These are phyloP conservation scores for Veloporphyrellus conicus DNA, from an alignment of 1,284 basidiomycete species.

Conservation along the genomic window DNA sequence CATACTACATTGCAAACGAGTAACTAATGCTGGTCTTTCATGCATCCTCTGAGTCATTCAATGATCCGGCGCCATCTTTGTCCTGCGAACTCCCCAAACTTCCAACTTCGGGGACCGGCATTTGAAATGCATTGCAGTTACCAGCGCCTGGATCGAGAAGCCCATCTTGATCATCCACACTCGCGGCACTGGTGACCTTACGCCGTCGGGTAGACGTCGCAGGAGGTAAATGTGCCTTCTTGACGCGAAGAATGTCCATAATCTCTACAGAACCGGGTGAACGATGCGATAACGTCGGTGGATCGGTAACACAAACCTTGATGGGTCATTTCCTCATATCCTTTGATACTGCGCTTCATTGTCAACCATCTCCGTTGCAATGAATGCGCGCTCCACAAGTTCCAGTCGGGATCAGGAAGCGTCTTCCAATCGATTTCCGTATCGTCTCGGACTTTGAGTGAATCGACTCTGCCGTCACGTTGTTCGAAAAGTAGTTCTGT, in stretches of 20 bases:
- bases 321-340: conserved; percentile 72
- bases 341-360: conserved; percentile 70
- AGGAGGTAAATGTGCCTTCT: conserved; percentile 57
- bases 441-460: conserved; percentile 69
- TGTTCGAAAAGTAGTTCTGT: background rate
- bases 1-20: conserved; percentile 1
- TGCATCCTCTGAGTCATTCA: conserved; percentile 50
- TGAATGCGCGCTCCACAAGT: conserved; percentile 74
- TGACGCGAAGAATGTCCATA: conserved; percentile 70
- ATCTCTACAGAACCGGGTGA: conserved; percentile 50
- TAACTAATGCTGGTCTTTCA: background rate
- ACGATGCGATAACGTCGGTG: conserved; percentile 5
- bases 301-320: conserved; percentile 45
- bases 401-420: conserved; percentile 69
- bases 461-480: conserved; percentile 52
- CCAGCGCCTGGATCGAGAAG: conserved; percentile 27
- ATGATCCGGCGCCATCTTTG: conserved; percentile 59
- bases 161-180: conserved; percentile 35
- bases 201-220: conserved; percentile 40
- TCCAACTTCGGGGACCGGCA: conserved; percentile 12
- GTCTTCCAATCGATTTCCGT: conserved; percentile 82
- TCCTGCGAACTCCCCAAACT: conserved; percentile 16
- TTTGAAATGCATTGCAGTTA: conserved; percentile 7
- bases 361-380: conserved; percentile 74
- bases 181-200: conserved; percentile 53